Base-by-base conservation (phyloP, 2,329 filamentous ascomycete genomes). In the Pseudogymnoascus sp. region DNA sequence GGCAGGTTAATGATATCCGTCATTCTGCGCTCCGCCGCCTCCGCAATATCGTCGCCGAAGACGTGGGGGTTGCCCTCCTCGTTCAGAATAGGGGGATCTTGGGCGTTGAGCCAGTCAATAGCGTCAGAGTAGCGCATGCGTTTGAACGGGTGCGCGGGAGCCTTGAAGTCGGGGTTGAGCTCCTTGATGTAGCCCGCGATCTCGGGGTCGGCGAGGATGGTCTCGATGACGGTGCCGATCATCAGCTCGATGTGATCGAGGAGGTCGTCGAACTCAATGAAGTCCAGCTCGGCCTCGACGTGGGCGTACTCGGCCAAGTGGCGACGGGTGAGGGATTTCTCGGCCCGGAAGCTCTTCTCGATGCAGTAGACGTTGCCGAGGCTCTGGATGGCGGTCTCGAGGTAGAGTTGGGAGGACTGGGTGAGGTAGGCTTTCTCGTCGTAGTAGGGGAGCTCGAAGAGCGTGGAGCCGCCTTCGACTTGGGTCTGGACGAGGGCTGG, bases 311-410 rank as follows among this genome's bases (percentile, higher is more conserved):
- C 95, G 59, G 91, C 90, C 71, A 99, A 79, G 75, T 99, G 95
- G 72, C 95, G 90, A 66, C 95, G 89, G 60, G 95, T 99, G 64
- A 97, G 82, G 5, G 89, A 93, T 79, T 97, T 97, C 78, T 99
- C 95, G 12, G 95, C 95, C 66, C 95, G 93, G 88, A 99, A 99
- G 1, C 93, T 97, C 77, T 96, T 96, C 77, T 96, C 93, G 72
- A 99, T 93, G 75, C 93, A 97, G 84, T 96, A 99, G 62, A 97
- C 92, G 74, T 97, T 91, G 69, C 95, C 95, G 71, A 97, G 83
- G 61, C 89, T 91, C 9, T 93, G 91, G 34, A 99, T 81, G 68
- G 88, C 91, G 34, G 95, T 99, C 82, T 99, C 95, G 64, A 99
- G 89, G 78, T 99, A 99, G 62, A 99, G 86, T 78, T 99, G 95